Evolutionary conservation across 345 rosid species (phyloP).

Genomic region (Clausena lansium): DNA sequence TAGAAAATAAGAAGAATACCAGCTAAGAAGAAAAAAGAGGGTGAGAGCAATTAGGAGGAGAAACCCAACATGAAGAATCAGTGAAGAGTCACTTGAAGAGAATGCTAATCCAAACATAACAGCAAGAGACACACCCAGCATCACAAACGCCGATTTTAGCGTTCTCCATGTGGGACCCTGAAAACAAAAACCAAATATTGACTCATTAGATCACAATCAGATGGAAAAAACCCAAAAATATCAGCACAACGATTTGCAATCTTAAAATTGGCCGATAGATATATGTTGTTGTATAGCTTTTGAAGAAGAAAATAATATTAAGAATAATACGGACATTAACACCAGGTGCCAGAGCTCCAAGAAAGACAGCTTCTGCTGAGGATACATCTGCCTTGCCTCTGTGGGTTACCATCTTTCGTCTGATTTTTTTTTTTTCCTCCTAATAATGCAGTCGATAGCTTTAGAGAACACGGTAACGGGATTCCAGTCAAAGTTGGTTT

Average conservation of each 20-base stretch:
- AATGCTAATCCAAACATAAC: constrained; percentile 80
- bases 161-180: constrained; percentile 91
- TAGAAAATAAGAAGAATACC: constrained; percentile 38
- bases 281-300: too few species aligned
- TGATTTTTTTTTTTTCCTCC: not conserved
- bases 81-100: constrained; percentile 63
- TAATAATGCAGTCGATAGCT: not conserved
- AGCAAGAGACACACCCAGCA: constrained; percentile 68
- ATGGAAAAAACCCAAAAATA: not conserved
- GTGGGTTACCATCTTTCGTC: constrained; percentile 22
- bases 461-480: not conserved
- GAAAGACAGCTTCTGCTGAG: constrained; percentile 69
- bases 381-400: constrained; percentile 28
- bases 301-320: too few species aligned
- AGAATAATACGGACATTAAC: constrained; percentile 55
- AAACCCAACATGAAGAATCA: constrained; percentile 73
- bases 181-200: not conserved
- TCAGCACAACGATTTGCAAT: not conserved
- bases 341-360: constrained; percentile 87
- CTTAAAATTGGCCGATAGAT: too few species aligned
- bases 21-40: constrained; percentile 81
- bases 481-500: not conserved
- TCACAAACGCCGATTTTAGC: constrained; percentile 63
- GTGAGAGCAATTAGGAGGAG: constrained; percentile 64
- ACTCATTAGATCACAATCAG: not conserved